Base-by-base conservation (phyloP, 192 early-diverging fungal species). In the Gamsiella multidivaricata region DNA sequence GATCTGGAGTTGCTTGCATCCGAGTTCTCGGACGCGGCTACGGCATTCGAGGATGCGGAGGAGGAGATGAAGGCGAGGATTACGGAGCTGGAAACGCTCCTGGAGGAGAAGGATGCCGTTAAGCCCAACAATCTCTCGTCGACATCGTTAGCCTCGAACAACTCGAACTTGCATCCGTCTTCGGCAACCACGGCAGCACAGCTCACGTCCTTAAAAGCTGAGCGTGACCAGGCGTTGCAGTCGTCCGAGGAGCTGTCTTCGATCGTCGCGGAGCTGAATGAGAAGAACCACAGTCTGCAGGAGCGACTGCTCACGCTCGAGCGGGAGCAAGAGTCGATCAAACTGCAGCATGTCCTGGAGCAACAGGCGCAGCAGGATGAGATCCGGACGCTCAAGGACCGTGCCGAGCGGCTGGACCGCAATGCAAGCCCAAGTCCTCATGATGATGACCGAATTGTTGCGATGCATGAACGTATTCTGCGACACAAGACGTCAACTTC, bases 11-110 rank as follows among this genome's bases (percentile, higher is more conserved):
- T 67, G 12, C 61, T 83, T 3, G 76, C 81, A 3, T 62, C 70
- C 17, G 81, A 83, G 51, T 83, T 83, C 62, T 39, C 62, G 20
- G 54, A 79, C n/a, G 68, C 71, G 1, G 76, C 65, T 0, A 65
- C 66, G 0, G 50, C 62, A n/a, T 83, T 70, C 53, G 81, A 80
- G 58, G 76, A 75, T 46, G 69, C 76, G 1, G 76, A 83, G 32
- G 76, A 83, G 22, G 66, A 83, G 62, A 73, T 80, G 61, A 79
- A 80, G 55, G 50, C 42, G 26, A 62, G 50, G 52, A 82, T 82
- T 34, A 23, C 36, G 8, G 74, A 82, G 42, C 51, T 82, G 33
- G 65, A 82, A 23, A 7, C 54, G 3, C 42, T 70, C 7, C 29
- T 82, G 14, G 70, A 69, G 20, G 70, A 52, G 29, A 67, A 52